Base-by-base conservation (phyloP, 2,329 filamentous ascomycete genomes). In the Aureobasidium sp. region DNA sequence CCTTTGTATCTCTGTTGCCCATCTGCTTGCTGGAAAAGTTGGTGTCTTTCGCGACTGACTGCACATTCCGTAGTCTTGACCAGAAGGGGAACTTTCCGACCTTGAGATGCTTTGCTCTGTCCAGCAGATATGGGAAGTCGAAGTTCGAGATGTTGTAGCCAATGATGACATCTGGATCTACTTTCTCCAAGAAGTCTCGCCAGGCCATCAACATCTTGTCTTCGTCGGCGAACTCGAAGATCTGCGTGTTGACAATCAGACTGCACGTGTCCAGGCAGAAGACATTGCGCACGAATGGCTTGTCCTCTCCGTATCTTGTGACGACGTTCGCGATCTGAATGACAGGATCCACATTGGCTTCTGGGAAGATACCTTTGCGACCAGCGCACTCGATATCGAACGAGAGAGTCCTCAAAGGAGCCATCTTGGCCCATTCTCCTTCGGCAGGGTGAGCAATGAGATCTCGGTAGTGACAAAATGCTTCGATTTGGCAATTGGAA, bases 91-190 rank as follows among this genome's bases (percentile, higher is more conserved):
- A 99, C 0, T 83, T 84, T 1, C 74, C 75, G 41, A 91, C 85
- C 70, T 94, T 96, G 31, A 99, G 80, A 71, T 96, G 87, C 67
- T 83, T 90, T 11, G 92, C 94, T 49, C 94, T 85, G 62, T 96
- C 90, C 12, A 99, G 81, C 0, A 99, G 83, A 72, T 99, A 99
- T 0, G 93, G 93, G 66, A 99, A 97, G 79, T 99, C 94, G 76
- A 99, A 99, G 77, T 99, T 99, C 72, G 90, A 81, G 77, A 96
- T 99, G 75, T 99, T 99, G 86, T 99, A 99, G 49, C 94, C 94
- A 61, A 95, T 99, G 70, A 99, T 96, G 66, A 99, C 89, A 76
- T 99, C 94, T 0, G 94, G 93, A 67, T 99, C 94, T 1, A 94
- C 90, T 69, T 90, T 86, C 68, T 95, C 82, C 17, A 99, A 75